Evolutionary conservation across 2,329 filamentous ascomycete genomes (phyloP), one percentile per base, ranked within the genome.

Genomic region (Aspergillus vadensis): DNA sequence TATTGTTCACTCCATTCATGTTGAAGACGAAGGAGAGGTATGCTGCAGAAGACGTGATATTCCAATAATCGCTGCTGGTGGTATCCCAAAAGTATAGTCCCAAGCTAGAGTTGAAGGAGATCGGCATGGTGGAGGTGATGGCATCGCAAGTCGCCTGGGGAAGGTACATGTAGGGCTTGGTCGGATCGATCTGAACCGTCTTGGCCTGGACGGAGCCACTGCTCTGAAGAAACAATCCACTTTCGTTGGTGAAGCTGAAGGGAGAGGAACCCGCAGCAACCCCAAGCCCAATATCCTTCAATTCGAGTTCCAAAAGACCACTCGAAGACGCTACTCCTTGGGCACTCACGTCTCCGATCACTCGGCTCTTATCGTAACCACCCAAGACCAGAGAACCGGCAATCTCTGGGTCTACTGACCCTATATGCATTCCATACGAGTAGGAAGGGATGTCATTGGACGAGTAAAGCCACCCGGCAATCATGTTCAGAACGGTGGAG

Each of bases 1-100:
- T 48, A 15, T 48, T 58, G 36, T 58, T 60, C 2, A 48, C 14
- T 9, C 52, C 43, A 21, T 66, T 27, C 15, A 63, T 63, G 15
- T 58, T 64, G 58, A 72, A 70, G 1, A 47, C 56, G 19, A 72
- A 70, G 30, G 61, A 62, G 14, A 72, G 58, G 38, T 67, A 72
- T 8, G 67, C 55, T 2, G 69, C 59, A 0, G 70, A 71, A 0
- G 48, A 55, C 6, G 64, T 59, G 27, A 72, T 63, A 5, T 50
- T 61, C 1, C 21, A 14, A 55, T 68, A 73, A 15, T 55, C 23
- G 3, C 65, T 50, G 30, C 75, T 69, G 3, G 62, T 58, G 0
- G 70, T 75, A 38, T 81, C 69, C 79, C 79, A 82, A 17, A 77
- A 63, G 56, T 81, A 82, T 5, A 81, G 64, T 0, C 76, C 77